Percentiles rank a stretch among this genome's conserved stretches.
These are phyloP conservation scores for Colletotrichum musicola DNA, from an alignment of 2,329 filamentous ascomycete species.

Conservation along the genomic window DNA sequence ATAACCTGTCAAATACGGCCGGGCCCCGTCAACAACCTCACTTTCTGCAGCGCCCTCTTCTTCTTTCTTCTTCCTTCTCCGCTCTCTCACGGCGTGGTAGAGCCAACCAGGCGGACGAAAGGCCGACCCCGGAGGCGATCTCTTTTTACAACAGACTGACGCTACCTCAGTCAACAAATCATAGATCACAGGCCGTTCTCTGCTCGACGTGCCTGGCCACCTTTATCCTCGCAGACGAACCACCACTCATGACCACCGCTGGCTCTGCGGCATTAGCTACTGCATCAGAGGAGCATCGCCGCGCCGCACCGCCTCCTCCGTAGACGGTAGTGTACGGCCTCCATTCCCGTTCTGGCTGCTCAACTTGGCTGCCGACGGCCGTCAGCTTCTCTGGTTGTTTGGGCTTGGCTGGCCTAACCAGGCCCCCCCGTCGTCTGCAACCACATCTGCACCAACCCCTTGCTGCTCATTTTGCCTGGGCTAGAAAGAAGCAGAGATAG, in stretches of 20 bases:
- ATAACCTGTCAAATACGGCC: neutral
- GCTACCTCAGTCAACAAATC: neutral
- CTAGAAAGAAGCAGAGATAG: constrained; percentile 16
- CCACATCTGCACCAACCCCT: constrained; percentile 15
- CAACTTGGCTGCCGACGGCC: neutral
- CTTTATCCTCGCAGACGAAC: neutral
- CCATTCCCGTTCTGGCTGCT: neutral
- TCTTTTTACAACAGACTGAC: neutral
- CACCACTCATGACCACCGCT: neutral
- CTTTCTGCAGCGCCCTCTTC: neutral
- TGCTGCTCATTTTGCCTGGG: constrained; percentile 13
- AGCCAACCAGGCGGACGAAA: neutral
- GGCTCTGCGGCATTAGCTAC: neutral
- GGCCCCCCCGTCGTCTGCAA: constrained; percentile 18
- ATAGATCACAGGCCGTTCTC: neutral
- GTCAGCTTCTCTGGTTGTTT: constrained; percentile 9
- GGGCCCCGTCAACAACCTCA: neutral
- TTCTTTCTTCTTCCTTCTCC: neutral
- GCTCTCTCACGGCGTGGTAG: neutral
- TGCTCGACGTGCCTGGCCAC: neutral
- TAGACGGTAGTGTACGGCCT: neutral
- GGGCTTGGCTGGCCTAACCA: constrained; percentile 9
- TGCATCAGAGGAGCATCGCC: constrained; percentile 20
- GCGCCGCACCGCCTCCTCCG: constrained; percentile 18
- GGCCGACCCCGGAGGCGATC: neutral